A percentile compares a stretch with the other conserved stretches of the same genome.
Conservation (phyloP, 257 asterid species). For the Datura wrightii region DNA sequence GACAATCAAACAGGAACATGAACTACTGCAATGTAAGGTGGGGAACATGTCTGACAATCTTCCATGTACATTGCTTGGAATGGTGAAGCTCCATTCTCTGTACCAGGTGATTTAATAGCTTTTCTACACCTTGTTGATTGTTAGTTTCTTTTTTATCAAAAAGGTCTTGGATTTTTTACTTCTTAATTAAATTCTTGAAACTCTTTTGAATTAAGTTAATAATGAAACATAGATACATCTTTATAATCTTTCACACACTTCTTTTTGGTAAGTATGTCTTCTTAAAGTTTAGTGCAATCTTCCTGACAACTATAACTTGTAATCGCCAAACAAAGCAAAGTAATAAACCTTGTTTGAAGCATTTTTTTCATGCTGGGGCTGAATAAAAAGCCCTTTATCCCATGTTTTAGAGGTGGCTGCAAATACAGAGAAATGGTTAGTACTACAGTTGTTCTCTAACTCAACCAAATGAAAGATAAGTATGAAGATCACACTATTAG, state of each 20-base stretch:
- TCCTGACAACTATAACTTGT: neutral
- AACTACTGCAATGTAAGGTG: neutral
- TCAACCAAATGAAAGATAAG: slow-evolving; percentile 10
- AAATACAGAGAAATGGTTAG: slow-evolving; percentile 26
- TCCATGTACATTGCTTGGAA: slow-evolving; percentile 6
- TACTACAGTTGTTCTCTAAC: neutral
- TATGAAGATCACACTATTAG: neutral
- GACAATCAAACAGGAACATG: slow-evolving; percentile 24
- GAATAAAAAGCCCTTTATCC: slow-evolving; percentile 79
- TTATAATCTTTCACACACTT: slow-evolving; percentile 9
- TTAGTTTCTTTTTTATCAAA: slow-evolving; percentile 1
- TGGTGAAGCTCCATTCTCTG: neutral
- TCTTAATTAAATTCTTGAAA: neutral
- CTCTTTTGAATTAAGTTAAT: neutral
- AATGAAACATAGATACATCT: neutral
- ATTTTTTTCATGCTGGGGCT: slow-evolving; percentile 59
- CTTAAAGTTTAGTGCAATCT: neutral
- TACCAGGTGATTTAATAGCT: neutral
- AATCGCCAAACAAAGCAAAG: slow-evolving; percentile 29
- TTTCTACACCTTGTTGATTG: neutral
- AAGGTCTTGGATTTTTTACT: neutral
- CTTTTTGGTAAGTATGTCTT: slow-evolving; percentile 17
- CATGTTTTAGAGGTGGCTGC: slow-evolving; percentile 87
- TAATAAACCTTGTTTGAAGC: slow-evolving; percentile 65
- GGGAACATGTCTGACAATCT: slow-evolving; percentile 11